These are phyloP conservation scores for Hyphopichia buzzinii DNA, from an alignment of 1,139 yeast genomes.

Conservation along the genomic window DNA sequence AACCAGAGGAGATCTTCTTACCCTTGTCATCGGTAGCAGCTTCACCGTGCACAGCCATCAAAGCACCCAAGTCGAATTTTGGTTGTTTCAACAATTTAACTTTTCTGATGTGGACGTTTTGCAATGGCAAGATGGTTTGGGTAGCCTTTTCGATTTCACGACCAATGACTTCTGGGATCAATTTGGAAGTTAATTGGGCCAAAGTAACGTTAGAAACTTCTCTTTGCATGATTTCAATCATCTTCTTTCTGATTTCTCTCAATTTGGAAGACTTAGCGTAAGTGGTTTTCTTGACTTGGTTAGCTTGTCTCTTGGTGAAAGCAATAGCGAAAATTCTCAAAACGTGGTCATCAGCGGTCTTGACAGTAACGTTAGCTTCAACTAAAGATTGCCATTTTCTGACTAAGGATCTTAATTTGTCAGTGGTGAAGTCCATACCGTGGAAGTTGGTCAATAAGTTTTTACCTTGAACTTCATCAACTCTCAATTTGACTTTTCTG, in stretches of 20 bases:
- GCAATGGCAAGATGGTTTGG: conserved; percentile 51
- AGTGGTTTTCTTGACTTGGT: conserved; percentile 51
- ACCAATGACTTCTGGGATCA: conserved; percentile 53
- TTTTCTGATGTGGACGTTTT: conserved; percentile 53
- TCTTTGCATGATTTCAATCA: conserved; percentile 53
- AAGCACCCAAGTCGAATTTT: conserved; percentile 52
- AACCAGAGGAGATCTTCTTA: conserved; percentile 48
- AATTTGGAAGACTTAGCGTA: conserved; percentile 52
- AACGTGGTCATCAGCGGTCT: conserved; percentile 50
- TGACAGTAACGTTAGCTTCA: conserved; percentile 52
- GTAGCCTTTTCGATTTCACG: conserved; percentile 55
- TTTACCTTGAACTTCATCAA: conserved; percentile 54
- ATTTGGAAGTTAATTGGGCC: conserved; percentile 51
- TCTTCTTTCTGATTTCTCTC: conserved; percentile 52
- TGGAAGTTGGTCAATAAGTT: conserved; percentile 55
- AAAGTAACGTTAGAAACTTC: conserved; percentile 50
- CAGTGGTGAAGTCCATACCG: conserved; percentile 50
- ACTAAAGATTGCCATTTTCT: conserved; percentile 56
- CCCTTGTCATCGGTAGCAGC: conserved; percentile 51
- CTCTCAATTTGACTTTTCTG: conserved; percentile 54
- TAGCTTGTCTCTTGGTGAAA: conserved; percentile 53
- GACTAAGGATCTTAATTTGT: conserved; percentile 51
- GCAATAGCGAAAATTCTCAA: conserved; percentile 52
- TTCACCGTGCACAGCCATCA: conserved; percentile 53
- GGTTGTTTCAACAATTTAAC: conserved; percentile 53